phyloP scores from a whole-genome alignment of 495 filamentous ascomycete species.

The Annulohypoxylon nitens region DNA sequence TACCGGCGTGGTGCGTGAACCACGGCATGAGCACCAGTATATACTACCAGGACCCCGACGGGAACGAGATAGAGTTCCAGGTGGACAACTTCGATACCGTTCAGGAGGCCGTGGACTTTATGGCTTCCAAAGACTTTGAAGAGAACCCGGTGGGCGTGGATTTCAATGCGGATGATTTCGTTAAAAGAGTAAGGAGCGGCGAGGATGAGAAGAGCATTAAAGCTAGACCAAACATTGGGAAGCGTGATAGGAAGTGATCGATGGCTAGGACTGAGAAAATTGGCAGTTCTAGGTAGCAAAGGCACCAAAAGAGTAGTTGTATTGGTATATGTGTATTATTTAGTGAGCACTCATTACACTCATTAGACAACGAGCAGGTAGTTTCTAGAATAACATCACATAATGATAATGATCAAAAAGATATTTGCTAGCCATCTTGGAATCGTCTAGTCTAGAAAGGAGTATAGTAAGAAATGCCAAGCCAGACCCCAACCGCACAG shows the following conservation, averaged over 20 bases:
- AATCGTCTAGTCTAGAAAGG: too few relatives aligned
- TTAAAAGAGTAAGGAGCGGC: constrained; percentile 45
- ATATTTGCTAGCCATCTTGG: too few relatives aligned
- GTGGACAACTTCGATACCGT: constrained; percentile 56
- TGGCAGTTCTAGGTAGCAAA: not conserved
- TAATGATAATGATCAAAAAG: too few relatives aligned
- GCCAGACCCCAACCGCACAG: too few relatives aligned
- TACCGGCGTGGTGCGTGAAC: constrained; percentile 56
- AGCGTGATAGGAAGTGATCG: constrained; percentile 14
- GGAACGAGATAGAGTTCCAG: constrained; percentile 60
- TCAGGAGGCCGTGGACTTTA: constrained; percentile 52
- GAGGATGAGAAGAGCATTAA: constrained; percentile 39
- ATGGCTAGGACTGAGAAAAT: not conserved
- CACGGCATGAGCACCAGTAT: constrained; percentile 59
- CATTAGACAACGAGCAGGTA: too few relatives aligned
- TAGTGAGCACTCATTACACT: too few relatives aligned
- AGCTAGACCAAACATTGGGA: constrained; percentile 26
- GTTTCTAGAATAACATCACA: too few relatives aligned
- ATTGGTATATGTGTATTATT: too few relatives aligned
- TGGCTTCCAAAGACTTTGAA: constrained; percentile 39
- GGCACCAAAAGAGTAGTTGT: not conserved
- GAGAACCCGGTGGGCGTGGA: constrained; percentile 54
- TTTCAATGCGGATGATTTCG: constrained; percentile 51
- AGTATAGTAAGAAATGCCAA: too few relatives aligned
- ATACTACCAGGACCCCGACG: constrained; percentile 61